Percentiles rank a stretch among this genome's conserved stretches.
Conservation (phyloP, 768 basidiomycete genomes). For the Dentipellis sp. region DNA sequence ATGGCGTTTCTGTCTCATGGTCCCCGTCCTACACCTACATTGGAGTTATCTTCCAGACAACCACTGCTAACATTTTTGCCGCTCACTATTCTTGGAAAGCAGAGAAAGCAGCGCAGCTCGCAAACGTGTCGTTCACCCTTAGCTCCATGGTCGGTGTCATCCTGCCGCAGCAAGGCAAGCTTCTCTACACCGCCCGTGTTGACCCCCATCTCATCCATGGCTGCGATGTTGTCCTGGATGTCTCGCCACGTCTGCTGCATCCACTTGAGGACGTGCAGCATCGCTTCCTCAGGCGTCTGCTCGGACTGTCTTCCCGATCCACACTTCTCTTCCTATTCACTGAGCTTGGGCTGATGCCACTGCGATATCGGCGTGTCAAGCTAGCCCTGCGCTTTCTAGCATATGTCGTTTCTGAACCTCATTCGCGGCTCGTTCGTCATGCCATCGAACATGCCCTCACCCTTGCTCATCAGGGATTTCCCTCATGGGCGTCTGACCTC, state of each 20-base stretch:
- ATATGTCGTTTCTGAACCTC: not conserved
- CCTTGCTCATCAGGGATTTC: not conserved
- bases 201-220: constrained; percentile 14
- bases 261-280: not conserved
- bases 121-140: too few species aligned
- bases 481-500: not conserved
- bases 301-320: constrained; percentile 3
- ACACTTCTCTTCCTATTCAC: constrained; percentile 4
- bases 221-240: constrained; percentile 8
- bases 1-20: not conserved
- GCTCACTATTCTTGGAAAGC: not conserved
- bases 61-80: not conserved
- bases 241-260: not conserved
- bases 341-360: too few species aligned
- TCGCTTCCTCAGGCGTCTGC: constrained; percentile 1
- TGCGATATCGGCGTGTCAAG: too few species aligned
- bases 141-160: not conserved
- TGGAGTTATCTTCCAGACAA: not conserved
- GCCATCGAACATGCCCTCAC: not conserved
- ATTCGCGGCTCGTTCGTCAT: not conserved
- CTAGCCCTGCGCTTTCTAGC: too few species aligned
- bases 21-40: not conserved
- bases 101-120: not conserved
- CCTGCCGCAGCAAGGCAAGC: not conserved
- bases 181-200: constrained; percentile 13